Conservation (phyloP, 2,329 filamentous ascomycete species). For the Fusarium penzigii region DNA sequence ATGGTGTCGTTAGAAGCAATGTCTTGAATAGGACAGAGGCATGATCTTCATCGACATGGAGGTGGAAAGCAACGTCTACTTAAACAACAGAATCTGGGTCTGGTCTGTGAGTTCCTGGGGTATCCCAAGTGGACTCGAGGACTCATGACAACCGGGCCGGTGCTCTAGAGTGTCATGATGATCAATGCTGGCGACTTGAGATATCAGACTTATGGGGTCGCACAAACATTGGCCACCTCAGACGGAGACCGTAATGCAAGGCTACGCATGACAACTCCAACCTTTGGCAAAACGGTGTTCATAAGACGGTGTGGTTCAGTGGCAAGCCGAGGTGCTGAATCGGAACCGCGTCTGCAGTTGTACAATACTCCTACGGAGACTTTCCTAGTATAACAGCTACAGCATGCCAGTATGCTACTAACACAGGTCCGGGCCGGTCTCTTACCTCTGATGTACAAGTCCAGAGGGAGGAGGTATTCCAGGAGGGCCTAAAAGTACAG, state of each 20-base stretch:
- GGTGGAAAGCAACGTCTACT: constrained; percentile 9
- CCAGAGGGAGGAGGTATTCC: constrained; percentile 11
- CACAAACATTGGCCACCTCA: neutral
- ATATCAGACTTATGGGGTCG: constrained; percentile 1
- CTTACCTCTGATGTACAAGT: neutral
- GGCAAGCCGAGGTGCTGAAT: constrained; percentile 19
- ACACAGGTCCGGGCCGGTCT: constrained; percentile 19
- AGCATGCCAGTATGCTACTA: neutral
- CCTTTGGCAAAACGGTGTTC: neutral
- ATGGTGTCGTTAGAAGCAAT: constrained; percentile 13
- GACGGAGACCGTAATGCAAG: constrained; percentile 4
- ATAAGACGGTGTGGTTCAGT: constrained; percentile 19
- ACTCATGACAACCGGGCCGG: constrained; percentile 22
- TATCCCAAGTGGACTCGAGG: constrained; percentile 1
- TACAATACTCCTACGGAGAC: neutral
- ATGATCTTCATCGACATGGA: constrained; percentile 15
- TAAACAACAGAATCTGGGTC: constrained; percentile 20
- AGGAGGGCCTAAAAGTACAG: constrained; percentile 16
- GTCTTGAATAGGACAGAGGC: constrained; percentile 18
- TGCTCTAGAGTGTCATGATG: constrained; percentile 23
- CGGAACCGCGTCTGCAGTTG: neutral
- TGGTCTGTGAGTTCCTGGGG: constrained; percentile 11
- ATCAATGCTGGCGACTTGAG: constrained; percentile 3
- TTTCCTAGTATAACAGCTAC: neutral
- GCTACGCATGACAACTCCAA: neutral